Evolutionary conservation across 768 basidiomycete genomes (phyloP).

Genomic region (Sarcomyxa edulis): DNA sequence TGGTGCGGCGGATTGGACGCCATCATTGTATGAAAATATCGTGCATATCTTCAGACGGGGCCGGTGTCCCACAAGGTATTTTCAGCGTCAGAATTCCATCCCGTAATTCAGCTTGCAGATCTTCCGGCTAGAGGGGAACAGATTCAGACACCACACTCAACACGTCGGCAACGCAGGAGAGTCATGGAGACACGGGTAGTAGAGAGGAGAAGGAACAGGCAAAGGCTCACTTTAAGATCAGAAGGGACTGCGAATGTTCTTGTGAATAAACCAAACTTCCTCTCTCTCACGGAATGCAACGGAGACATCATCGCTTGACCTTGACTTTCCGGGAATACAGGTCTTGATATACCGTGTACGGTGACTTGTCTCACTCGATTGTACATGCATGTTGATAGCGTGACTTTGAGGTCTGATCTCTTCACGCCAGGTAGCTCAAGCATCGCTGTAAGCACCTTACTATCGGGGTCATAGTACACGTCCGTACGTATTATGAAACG

Average conservation of each 20-base stretch:
- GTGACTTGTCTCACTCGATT: conserved; percentile 60
- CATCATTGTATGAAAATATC: conserved; percentile 45
- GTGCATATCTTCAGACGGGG: conserved; percentile 38
- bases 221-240: conserved; percentile 46
- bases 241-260: conserved; percentile 50
- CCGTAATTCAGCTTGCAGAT: conserved; percentile 49
- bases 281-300: conserved; percentile 43
- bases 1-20: no score
- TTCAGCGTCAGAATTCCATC: conserved; percentile 58
- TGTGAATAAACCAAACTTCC: conserved; percentile 45
- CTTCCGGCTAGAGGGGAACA: conserved; percentile 31
- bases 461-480: conserved; percentile 48
- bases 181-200: conserved; percentile 10
- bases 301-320: no score
- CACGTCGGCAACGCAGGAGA: conserved; percentile 4
- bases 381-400: conserved; percentile 54
- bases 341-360: conserved; percentile 40
- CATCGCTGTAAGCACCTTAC: conserved; percentile 48
- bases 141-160: conserved; percentile 1
- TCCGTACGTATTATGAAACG: conserved; percentile 54
- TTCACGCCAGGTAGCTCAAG: conserved; percentile 70
- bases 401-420: conserved; percentile 50
- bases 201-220: conserved; percentile 9
- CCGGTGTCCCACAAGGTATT: conserved; percentile 45
- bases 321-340: conserved; percentile 32